Conservation (phyloP, 2,329 filamentous ascomycete genomes). For the Mariannaea sp. region DNA sequence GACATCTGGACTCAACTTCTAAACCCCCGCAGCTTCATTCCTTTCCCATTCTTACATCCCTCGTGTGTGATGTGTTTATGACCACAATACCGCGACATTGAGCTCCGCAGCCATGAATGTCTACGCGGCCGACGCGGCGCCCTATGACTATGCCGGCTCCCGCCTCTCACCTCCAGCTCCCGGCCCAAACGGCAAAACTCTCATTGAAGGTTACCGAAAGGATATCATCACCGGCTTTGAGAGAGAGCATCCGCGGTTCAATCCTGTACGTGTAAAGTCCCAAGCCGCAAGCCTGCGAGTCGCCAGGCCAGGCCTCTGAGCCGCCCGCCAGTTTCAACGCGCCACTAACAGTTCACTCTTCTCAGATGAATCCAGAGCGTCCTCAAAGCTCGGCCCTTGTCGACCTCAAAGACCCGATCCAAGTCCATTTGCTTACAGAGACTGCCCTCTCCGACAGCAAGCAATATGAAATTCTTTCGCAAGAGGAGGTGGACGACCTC, state of each 20-base stretch:
- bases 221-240: constrained; percentile 60
- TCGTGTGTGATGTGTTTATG: constrained; percentile 34
- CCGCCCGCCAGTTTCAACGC: no score
- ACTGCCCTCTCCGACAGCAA: constrained; percentile 90
- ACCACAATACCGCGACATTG: constrained; percentile 25
- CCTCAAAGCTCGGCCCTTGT: constrained; percentile 61
- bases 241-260: constrained; percentile 59
- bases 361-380: constrained; percentile 55
- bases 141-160: constrained; percentile 44
- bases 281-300: neutral
- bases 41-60: constrained; percentile 12
- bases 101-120: constrained; percentile 46
- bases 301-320: no score
- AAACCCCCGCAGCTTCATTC: constrained; percentile 8
- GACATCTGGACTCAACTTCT: constrained; percentile 24
- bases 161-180: constrained; percentile 42
- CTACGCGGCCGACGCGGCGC: constrained; percentile 43
- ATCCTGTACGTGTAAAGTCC: constrained; percentile 56
- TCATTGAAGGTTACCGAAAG: constrained; percentile 63
- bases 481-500: constrained; percentile 87
- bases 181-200: constrained; percentile 51
- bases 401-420: constrained; percentile 73
- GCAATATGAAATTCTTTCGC: constrained; percentile 81
- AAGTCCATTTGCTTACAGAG: constrained; percentile 90
- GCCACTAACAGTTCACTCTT: constrained; percentile 20